Conservation (phyloP, 768 basidiomycete genomes). For the Plicaturopsis crispa region DNA sequence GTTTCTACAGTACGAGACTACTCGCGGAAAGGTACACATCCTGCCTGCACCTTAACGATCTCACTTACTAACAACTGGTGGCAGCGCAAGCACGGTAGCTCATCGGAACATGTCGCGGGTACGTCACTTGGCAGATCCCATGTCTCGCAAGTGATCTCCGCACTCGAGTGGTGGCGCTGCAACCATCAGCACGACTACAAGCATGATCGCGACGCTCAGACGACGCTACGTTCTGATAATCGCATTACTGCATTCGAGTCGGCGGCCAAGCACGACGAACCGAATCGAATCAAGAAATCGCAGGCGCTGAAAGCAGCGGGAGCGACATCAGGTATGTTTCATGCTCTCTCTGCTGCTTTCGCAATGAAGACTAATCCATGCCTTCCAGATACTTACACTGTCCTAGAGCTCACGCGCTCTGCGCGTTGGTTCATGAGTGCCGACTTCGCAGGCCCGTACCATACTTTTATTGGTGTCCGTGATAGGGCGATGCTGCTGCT, state of each 20-base stretch:
- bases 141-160: slow-evolving; percentile 20
- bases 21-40: slow-evolving; percentile 18
- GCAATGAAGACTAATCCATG: not conserved
- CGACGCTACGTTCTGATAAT: slow-evolving; percentile 11
- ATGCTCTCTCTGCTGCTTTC: not conserved
- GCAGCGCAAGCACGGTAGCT: too few relatives aligned
- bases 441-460: slow-evolving; percentile 1
- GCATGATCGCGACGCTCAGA: slow-evolving; percentile 11
- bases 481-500: slow-evolving; percentile 24
- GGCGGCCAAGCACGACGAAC: slow-evolving; percentile 11
- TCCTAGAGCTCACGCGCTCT: slow-evolving; percentile 13
- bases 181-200: slow-evolving; percentile 16
- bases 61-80: slow-evolving; percentile 5
- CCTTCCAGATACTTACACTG: slow-evolving; percentile 18
- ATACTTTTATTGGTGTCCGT: slow-evolving; percentile 11
- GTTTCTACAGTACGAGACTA: slow-evolving; percentile 22
- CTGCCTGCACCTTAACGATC: not conserved
- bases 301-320: slow-evolving; percentile 18
- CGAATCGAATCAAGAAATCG: slow-evolving; percentile 9
- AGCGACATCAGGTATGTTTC: slow-evolving; percentile 5
- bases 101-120: slow-evolving; percentile 13
- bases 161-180: slow-evolving; percentile 17
- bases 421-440: slow-evolving; percentile 17
- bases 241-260: slow-evolving; percentile 14
- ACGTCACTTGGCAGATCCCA: slow-evolving; percentile 17